Base-by-base conservation (phyloP, 2,329 filamentous ascomycete genomes). In the Diplodia scrobiculata region DNA sequence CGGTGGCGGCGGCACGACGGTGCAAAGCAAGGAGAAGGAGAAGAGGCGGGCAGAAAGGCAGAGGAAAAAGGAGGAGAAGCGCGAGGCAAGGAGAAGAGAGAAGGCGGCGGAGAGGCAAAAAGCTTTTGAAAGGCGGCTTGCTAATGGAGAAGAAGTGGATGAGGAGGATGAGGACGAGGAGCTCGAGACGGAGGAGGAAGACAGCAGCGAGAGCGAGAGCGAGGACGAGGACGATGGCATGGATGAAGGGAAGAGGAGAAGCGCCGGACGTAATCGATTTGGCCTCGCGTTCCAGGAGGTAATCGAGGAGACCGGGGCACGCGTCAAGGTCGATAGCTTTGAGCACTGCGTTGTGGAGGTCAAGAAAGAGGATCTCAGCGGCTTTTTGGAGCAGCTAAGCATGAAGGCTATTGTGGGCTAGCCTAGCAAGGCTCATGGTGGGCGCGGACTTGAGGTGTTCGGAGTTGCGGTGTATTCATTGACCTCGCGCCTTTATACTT, bases 271-370 rank as follows among this genome's bases (percentile, higher is more conserved):
- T 63, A 99, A 98, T 78, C 87, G 90, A 59, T 99, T 99, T 73
- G 95, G 95, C 7, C 92, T 89, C 72, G 94, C 95, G 2, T 99
- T 99, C 77, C 92, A 97, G 76, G 92, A 97, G 74, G 95, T 98
- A 0, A 91, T 97, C 1, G 86, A 89, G 62, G 92, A 97, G 81
- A 98, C 94, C 17, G 95, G 89, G 67, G 91, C 94, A 0, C 82
- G 93, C 17, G 92, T 98, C 21, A 84, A 92, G 68, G 96, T 97
- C 74, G 95, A 99, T 78, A 96, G 91, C 77, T 99, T 99, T 73
- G 95, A 99, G 79, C 91, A 97, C 76, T 96, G 92, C 73, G 95
- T 98, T 7, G 93, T 98, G 54, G 95, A 99, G 77, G 94, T 99
- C n/a, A 89, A 89, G 79, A 97, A 97, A 81, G 95, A 98, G 75